Evolutionary conservation across 352 stramenopile genomes (phyloP).

Genomic region (Globisporangium sylvaticum): DNA sequence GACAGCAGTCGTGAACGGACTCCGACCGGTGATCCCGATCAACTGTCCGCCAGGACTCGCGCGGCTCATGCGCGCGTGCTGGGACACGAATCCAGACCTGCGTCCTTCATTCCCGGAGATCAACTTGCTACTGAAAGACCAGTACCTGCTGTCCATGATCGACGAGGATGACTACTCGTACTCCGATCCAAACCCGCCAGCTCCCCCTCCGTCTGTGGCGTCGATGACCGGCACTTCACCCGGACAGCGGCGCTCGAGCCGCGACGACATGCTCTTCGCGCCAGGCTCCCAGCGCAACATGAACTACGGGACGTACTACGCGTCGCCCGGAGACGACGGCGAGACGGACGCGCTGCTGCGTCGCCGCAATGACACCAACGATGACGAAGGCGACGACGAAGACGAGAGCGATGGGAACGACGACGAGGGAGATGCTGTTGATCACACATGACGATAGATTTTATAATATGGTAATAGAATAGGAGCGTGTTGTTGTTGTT

Average conservation of each 20-base stretch:
- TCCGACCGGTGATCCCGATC: constrained; percentile 81
- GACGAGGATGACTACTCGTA: constrained; percentile 59
- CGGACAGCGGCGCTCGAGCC: constrained; percentile 26
- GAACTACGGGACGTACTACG: constrained; percentile 26
- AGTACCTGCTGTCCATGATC: constrained; percentile 56
- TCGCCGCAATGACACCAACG: background rate
- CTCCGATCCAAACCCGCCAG: constrained; percentile 18
- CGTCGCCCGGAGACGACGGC: background rate
- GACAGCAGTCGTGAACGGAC: constrained; percentile 82
- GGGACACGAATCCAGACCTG: constrained; percentile 67
- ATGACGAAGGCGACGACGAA: constrained; percentile 19
- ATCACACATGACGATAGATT: constrained; percentile 15
- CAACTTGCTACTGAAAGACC: constrained; percentile 71
- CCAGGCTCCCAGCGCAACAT: constrained; percentile 14
- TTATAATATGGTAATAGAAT: constrained; percentile 22
- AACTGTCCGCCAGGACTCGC: constrained; percentile 72
- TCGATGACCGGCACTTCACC: constrained; percentile 27
- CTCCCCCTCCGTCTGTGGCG: constrained; percentile 33
- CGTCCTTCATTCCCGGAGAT: constrained; percentile 81
- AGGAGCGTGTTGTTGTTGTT: constrained; percentile 12
- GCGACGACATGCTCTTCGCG: constrained; percentile 29
- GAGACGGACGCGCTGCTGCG: constrained; percentile 8
- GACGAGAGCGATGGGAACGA: constrained; percentile 19
- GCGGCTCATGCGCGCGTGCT: constrained; percentile 80
- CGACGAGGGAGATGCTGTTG: constrained; percentile 16